Evolutionary conservation across 495 filamentous ascomycete species (phyloP).

Genomic region (Penicillium dipodomyicola): DNA sequence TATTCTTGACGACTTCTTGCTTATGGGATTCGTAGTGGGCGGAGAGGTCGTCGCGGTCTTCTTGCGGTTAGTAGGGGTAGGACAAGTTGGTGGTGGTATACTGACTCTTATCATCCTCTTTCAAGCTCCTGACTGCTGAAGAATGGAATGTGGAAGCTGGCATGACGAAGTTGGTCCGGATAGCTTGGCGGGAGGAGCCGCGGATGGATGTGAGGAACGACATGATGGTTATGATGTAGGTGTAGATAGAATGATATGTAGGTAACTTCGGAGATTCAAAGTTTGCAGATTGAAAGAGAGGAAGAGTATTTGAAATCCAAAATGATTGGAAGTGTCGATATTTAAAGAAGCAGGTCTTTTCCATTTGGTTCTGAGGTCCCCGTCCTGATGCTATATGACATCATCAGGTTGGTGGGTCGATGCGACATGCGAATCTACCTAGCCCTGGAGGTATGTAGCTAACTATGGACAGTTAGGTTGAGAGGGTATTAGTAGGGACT

Average conservation of each 20-base stretch:
- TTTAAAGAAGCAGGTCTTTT: neutral
- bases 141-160: constrained; percentile 32
- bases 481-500: too few relatives aligned
- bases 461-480: too few relatives aligned
- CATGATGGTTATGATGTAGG: constrained; percentile 19
- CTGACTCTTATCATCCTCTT: constrained; percentile 39
- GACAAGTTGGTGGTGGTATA: neutral
- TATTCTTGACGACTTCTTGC: constrained; percentile 63
- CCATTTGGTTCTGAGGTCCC: neutral
- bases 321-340: neutral
- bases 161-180: constrained; percentile 17
- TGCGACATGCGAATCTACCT: too few relatives aligned
- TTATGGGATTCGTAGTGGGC: constrained; percentile 66
- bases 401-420: neutral
- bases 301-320: neutral
- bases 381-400: constrained; percentile 6
- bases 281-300: neutral
- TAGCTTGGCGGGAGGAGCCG: constrained; percentile 22
- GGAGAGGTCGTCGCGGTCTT: constrained; percentile 43
- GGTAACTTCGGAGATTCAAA: neutral
- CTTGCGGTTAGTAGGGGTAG: constrained; percentile 3
- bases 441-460: too few relatives aligned
- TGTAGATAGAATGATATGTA: neutral
- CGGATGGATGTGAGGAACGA: constrained; percentile 35
- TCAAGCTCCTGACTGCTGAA: constrained; percentile 29